Percentiles rank a stretch among this genome's conserved stretches.
phyloP scores from a whole-genome alignment of 371 early-diverging fungal species.

The Hamiltosporidium magnivora region DNA sequence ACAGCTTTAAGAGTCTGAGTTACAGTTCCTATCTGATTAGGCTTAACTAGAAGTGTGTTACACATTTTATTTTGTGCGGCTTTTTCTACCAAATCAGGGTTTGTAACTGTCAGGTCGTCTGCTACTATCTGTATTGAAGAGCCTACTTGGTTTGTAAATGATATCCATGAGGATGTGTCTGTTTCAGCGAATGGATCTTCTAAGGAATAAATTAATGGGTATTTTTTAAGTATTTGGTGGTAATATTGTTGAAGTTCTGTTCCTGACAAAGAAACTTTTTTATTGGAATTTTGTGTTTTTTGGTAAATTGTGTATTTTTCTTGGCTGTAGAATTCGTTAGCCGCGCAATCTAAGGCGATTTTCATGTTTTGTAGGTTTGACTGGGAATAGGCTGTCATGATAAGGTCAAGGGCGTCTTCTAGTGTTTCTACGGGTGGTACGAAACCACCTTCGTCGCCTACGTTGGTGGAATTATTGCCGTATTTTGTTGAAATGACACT shows the following conservation, averaged over 20 bases:
- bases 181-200: constrained; percentile 99
- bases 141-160: constrained; percentile 60
- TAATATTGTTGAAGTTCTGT: constrained; percentile 1
- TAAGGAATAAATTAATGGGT: constrained; percentile 60
- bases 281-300: constrained; percentile 11
- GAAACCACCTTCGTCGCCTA: constrained; percentile 99
- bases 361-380: constrained; percentile 79
- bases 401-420: constrained; percentile 78
- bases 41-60: constrained; percentile 85
- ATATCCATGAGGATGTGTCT: constrained; percentile 79
- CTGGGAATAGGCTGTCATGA: constrained; percentile 70
- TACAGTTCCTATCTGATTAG: constrained; percentile 94
- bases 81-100: constrained; percentile 71
- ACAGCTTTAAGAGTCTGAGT: constrained; percentile 80
- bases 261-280: neutral
- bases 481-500: constrained; percentile 82
- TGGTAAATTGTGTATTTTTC: constrained; percentile 18
- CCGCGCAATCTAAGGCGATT: constrained; percentile 94
- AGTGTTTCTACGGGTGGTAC: constrained; percentile 88
- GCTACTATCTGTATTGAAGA: constrained; percentile 75
- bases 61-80: constrained; percentile 81
- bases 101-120: constrained; percentile 94
- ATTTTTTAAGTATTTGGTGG: neutral
- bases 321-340: constrained; percentile 59
- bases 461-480: constrained; percentile 71